Evolutionary conservation across 345 rosid species (phyloP).

Genomic region (Lagerstroemia speciosa): DNA sequence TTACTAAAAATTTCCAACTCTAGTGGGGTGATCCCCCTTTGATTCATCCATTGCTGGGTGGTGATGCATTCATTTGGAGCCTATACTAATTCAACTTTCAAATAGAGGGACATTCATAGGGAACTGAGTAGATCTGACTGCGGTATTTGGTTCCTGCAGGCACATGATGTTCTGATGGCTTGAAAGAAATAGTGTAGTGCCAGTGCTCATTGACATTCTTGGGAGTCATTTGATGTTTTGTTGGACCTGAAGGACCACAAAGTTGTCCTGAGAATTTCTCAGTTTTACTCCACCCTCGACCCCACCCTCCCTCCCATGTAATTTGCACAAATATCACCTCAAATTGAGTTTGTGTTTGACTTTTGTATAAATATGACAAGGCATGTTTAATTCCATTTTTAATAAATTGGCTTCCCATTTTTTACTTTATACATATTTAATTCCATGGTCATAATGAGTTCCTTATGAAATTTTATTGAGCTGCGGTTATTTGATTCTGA

Average conservation of each 20-base stretch:
- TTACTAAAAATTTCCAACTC: neutral
- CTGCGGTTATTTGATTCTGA: neutral
- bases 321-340: neutral
- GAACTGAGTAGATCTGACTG: slow-evolving; percentile 28
- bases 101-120: slow-evolving; percentile 5
- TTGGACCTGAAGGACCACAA: slow-evolving; percentile 4
- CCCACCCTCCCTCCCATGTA: neutral
- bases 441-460: neutral
- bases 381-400: neutral
- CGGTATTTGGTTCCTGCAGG: slow-evolving; percentile 93
- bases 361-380: neutral
- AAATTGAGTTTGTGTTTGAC: neutral
- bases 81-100: neutral
- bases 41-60: neutral
- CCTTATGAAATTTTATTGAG: neutral
- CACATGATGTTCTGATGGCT: slow-evolving; percentile 59
- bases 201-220: slow-evolving; percentile 26
- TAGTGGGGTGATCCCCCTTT: neutral
- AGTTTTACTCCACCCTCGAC: neutral
- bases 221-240: slow-evolving; percentile 13
- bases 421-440: neutral
- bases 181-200: slow-evolving; percentile 56
- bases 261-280: neutral
- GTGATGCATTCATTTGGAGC: neutral
- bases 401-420: neutral